Base-by-base conservation (phyloP, 176 grass and related monocot species). In the Alloteropsis semialata region DNA sequence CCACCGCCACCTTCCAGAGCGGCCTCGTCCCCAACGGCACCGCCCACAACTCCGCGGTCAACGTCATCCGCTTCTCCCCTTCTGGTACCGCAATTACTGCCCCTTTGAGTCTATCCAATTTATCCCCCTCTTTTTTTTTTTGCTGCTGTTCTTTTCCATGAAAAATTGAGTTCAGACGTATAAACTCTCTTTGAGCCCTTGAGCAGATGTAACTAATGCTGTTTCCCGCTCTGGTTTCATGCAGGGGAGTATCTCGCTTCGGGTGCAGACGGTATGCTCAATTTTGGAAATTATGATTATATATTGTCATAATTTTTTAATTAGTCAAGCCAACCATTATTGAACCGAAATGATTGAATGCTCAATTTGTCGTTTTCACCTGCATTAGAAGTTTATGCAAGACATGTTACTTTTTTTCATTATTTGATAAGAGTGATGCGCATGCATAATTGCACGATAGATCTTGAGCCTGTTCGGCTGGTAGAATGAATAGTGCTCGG, bases 11-110 rank as follows among this genome's bases (percentile, higher is more conserved):
- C 28, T 99, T 93, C 75, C 72, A 90, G 33, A 81, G 57, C 76
- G 93, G 85, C 50, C 91, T 99, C 82, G 93, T 87, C 21, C 90
- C 92, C 58, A 89, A 96, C 68, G 84, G 85, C 57, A 92, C 93
- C 18, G 96, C 92, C 15, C 91, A 96, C 72, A 85, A 85, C 76
- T 96, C 91, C 30, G 96, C 91, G 44, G 87, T 99, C 17, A 99
- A 99, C 87, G 80, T 89, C 17, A 59, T 99, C 66, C 96, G 96
- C n/a, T 99, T 99, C 87, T 92, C 89, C 42, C 96, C 91, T 88
- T 99, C 96, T 36, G 93, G 96, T 99, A 51, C 36, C 2, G 11
- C 32, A 24, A 3, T 50, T 53, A 8, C 19, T 21, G 8, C 33
- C 30, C 43, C 12, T 46, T 13, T 19, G 24, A 75, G 72, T 53